These are phyloP conservation scores for Curvularia eragrostidis DNA, from an alignment of 2,329 filamentous ascomycete genomes.

Conservation along the genomic window DNA sequence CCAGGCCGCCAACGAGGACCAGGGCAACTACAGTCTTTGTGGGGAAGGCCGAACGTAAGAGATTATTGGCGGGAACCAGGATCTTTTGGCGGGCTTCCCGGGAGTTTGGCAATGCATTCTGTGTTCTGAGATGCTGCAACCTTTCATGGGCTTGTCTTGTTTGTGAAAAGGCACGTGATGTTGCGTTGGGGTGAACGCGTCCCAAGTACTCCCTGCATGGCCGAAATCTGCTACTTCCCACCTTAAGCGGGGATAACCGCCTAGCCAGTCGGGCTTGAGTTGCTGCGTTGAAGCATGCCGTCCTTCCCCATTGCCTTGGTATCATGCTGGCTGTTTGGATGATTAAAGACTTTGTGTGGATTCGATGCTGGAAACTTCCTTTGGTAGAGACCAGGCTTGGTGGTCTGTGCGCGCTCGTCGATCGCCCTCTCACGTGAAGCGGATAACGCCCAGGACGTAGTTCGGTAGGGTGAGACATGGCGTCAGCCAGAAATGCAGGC, in stretches of 20 bases:
- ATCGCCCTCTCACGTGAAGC: constrained; percentile 10
- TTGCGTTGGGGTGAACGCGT: constrained; percentile 18
- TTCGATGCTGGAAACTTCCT: constrained; percentile 6
- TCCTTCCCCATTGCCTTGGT: constrained; percentile 17
- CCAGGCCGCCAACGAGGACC: constrained; percentile 27
- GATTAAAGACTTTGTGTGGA: neutral
- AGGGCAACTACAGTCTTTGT: constrained; percentile 42
- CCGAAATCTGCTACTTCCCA: constrained; percentile 18
- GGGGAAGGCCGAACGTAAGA: constrained; percentile 41
- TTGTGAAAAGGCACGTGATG: constrained; percentile 28
- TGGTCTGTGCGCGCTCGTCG: constrained; percentile 15
- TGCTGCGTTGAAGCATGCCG: constrained; percentile 9
- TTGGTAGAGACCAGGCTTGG: constrained; percentile 5
- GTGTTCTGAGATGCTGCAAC: neutral
- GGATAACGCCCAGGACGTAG: constrained; percentile 9
- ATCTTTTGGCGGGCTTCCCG: neutral
- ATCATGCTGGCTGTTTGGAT: constrained; percentile 14
- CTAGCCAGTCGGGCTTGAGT: constrained; percentile 3
- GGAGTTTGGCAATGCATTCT: neutral
- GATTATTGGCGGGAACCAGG: neutral
- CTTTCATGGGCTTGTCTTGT: constrained; percentile 2
- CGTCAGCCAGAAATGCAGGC: neutral
- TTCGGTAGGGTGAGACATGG: neutral
- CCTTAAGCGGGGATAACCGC: constrained; percentile 9
- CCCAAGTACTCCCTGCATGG: constrained; percentile 15